A percentile compares a stretch with the other conserved stretches of the same genome.
phyloP scores from a whole-genome alignment of 805 yeast species.

The Zygoascus tannicola region DNA sequence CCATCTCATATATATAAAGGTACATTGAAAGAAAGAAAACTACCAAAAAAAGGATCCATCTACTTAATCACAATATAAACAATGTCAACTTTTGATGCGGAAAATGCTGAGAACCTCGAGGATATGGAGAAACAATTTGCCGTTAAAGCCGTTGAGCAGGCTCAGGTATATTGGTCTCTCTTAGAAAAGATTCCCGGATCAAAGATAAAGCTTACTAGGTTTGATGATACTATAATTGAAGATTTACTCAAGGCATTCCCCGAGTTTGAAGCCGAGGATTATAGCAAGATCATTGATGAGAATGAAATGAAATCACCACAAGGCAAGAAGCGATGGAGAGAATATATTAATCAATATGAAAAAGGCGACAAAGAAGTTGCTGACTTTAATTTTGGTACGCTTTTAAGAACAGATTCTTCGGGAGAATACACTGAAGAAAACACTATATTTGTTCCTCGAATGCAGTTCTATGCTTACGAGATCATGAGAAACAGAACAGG shows the following conservation, averaged over 20 bases:
- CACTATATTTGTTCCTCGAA: constrained; percentile 82
- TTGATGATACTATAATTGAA: constrained; percentile 33
- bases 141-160: constrained; percentile 92
- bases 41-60: not conserved
- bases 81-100: constrained; percentile 55
- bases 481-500: constrained; percentile 87
- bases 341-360: constrained; percentile 73
- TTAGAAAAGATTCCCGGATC: constrained; percentile 62
- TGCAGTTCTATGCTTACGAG: constrained; percentile 93
- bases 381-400: constrained; percentile 92
- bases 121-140: constrained; percentile 97
- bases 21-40: not conserved
- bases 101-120: constrained; percentile 87
- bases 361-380: constrained; percentile 43
- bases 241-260: constrained; percentile 62
- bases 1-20: not conserved
- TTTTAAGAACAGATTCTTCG: constrained; percentile 62
- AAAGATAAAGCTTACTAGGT: constrained; percentile 41
- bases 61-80: too few relatives aligned
- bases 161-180: constrained; percentile 86
- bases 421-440: constrained; percentile 75
- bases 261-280: constrained; percentile 60
- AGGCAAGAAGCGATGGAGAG: constrained; percentile 90
- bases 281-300: constrained; percentile 54
- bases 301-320: constrained; percentile 67